phyloP scores from a whole-genome alignment of 306 rosid genomes.

The Bauhinia variegata region DNA sequence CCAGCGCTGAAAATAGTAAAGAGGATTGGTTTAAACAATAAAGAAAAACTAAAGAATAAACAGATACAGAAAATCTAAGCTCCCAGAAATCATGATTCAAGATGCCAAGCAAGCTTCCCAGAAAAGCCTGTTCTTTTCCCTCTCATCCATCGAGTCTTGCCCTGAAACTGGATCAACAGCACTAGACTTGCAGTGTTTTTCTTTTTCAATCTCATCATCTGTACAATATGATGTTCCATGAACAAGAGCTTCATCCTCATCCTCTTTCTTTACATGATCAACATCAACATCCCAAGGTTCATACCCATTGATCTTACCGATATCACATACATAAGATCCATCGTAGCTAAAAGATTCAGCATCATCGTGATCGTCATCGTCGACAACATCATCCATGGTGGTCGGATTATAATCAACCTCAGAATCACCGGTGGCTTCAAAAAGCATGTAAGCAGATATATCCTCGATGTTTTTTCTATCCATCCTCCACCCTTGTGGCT shows the following conservation, averaged over 20 bases:
- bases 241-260: slow-evolving; percentile 24
- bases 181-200: slow-evolving; percentile 45
- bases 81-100: slow-evolving; percentile 11
- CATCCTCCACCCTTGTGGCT: no score
- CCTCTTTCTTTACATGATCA: background rate
- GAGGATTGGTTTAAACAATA: no score
- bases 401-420: slow-evolving; percentile 49
- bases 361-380: slow-evolving; percentile 49
- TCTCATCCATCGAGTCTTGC: slow-evolving; percentile 60
- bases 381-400: slow-evolving; percentile 21
- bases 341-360: slow-evolving; percentile 73
- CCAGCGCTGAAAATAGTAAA: no score
- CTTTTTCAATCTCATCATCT: no score
- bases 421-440: slow-evolving; percentile 86
- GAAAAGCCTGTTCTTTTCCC: slow-evolving; percentile 75
- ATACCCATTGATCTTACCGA: slow-evolving; percentile 22
- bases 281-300: slow-evolving; percentile 26
- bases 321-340: slow-evolving; percentile 32
- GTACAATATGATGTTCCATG: slow-evolving; percentile 40
- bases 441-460: slow-evolving; percentile 51
- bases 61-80: no score
- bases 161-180: slow-evolving; percentile 68
- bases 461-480: slow-evolving; percentile 35
- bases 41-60: no score
- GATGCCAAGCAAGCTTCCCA: slow-evolving; percentile 99